phyloP scores from a whole-genome alignment of 768 basidiomycete species.

The Russula compacta region DNA sequence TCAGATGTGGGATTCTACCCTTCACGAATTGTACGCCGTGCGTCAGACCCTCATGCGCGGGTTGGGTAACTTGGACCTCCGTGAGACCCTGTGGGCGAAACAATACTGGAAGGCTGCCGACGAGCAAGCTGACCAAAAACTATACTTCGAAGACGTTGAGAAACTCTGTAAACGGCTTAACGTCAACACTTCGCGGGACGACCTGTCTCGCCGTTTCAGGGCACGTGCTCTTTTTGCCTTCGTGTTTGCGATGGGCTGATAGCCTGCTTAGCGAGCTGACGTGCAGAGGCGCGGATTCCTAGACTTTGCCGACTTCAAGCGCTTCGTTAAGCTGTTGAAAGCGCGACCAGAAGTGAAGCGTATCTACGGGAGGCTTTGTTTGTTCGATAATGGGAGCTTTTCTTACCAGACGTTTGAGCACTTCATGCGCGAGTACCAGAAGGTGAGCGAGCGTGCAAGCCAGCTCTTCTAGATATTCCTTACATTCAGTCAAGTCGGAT shows the following conservation, averaged over 20 bases:
- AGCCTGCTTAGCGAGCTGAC: constrained; percentile 52
- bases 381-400: constrained; percentile 27
- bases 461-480: constrained; percentile 25
- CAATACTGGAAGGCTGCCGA: constrained; percentile 77
- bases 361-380: constrained; percentile 42
- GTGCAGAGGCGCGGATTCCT: constrained; percentile 45
- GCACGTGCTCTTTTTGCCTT: constrained; percentile 26
- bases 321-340: constrained; percentile 76
- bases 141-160: constrained; percentile 67
- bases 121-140: constrained; percentile 46
- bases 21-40: constrained; percentile 54
- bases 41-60: constrained; percentile 65
- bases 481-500: constrained; percentile 24
- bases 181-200: constrained; percentile 44
- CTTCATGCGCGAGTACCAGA: constrained; percentile 47
- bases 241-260: not conserved
- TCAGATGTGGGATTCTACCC: constrained; percentile 52
- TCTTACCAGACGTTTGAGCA: constrained; percentile 34
- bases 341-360: constrained; percentile 72
- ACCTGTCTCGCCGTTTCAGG: constrained; percentile 50
- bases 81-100: constrained; percentile 67
- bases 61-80: constrained; percentile 49
- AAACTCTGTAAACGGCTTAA: constrained; percentile 63
- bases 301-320: constrained; percentile 71
- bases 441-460: constrained; percentile 34